These are phyloP conservation scores for Sindora glabra DNA, from an alignment of 306 rosid genomes.

Conservation along the genomic window DNA sequence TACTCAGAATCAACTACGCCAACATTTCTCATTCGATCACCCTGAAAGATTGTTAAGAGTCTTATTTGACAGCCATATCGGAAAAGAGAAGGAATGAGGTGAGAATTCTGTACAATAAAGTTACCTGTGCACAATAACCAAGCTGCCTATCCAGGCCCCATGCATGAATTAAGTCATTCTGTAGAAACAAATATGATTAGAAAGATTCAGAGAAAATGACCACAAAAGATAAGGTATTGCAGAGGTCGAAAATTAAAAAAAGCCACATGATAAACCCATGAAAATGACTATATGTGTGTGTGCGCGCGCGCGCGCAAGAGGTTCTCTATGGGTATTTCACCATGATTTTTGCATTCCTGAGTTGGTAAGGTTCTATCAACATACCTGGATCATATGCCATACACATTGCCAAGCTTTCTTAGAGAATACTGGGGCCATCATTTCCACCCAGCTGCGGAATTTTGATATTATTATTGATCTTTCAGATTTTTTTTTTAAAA, in stretches of 20 bases:
- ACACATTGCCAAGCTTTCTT: slow-evolving; percentile 75
- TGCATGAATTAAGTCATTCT: slow-evolving; percentile 96
- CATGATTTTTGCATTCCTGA: too few relatives aligned
- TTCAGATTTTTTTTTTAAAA: too few relatives aligned
- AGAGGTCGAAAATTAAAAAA: too few relatives aligned
- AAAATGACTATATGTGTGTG: too few relatives aligned
- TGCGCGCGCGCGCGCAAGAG: too few relatives aligned
- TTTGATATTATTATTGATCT: neutral
- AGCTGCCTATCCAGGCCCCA: slow-evolving; percentile 91
- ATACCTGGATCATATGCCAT: slow-evolving; percentile 96
- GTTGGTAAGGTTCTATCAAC: neutral
- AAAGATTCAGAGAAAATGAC: slow-evolving; percentile 8
- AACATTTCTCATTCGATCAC: slow-evolving; percentile 61
- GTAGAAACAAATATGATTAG: slow-evolving; percentile 22
- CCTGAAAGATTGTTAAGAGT: slow-evolving; percentile 42
- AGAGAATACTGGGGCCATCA: slow-evolving; percentile 98
- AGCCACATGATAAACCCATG: too few relatives aligned
- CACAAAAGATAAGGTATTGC: too few relatives aligned
- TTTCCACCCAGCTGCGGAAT: slow-evolving; percentile 87
- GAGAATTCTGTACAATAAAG: slow-evolving; percentile 2
- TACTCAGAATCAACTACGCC: slow-evolving; percentile 85
- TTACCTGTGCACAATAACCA: slow-evolving; percentile 94
- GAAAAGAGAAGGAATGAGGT: neutral
- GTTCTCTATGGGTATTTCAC: too few relatives aligned
- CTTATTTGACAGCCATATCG: neutral